These are phyloP conservation scores for Lentinula edodes DNA, from an alignment of 768 basidiomycete genomes.

Conservation along the genomic window DNA sequence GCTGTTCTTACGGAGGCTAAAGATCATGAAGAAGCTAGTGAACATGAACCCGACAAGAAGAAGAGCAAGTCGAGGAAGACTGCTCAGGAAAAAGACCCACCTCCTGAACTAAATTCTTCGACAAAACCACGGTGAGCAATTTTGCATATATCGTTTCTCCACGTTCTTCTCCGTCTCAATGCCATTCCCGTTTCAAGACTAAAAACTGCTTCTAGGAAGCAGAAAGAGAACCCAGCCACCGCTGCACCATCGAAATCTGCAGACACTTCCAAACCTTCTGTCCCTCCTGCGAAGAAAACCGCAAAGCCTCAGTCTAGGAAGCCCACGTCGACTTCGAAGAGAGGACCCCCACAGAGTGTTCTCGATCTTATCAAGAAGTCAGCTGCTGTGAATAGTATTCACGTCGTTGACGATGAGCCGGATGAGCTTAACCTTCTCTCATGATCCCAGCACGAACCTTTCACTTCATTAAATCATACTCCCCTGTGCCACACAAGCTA, in stretches of 20 bases:
- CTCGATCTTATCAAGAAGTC: slow-evolving; percentile 3
- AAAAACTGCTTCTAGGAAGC: slow-evolving; percentile 6
- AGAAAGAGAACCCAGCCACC: slow-evolving; percentile 1
- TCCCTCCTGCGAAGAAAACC: not conserved
- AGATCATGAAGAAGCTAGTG: not conserved
- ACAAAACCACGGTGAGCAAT: not conserved
- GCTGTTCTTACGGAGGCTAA: not conserved
- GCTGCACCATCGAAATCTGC: not conserved
- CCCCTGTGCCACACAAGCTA: not conserved
- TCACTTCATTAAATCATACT: not conserved
- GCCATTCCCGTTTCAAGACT: not conserved
- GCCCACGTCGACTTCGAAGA: not conserved
- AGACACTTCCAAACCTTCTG: not conserved
- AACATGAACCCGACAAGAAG: not conserved
- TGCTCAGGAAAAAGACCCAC: not conserved
- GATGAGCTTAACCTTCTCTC: slow-evolving; percentile 6
- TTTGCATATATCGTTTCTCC: not conserved
- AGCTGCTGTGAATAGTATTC: not conserved
- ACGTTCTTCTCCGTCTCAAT: not conserved
- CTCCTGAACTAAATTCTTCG: not conserved
- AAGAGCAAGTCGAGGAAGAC: not conserved
- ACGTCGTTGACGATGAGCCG: slow-evolving; percentile 1
- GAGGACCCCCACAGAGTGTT: slow-evolving; percentile 5
- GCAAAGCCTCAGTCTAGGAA: not conserved
- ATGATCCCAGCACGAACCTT: not conserved